Conservation (phyloP, 1,284 basidiomycete species). For the Calocybe gambosa region DNA sequence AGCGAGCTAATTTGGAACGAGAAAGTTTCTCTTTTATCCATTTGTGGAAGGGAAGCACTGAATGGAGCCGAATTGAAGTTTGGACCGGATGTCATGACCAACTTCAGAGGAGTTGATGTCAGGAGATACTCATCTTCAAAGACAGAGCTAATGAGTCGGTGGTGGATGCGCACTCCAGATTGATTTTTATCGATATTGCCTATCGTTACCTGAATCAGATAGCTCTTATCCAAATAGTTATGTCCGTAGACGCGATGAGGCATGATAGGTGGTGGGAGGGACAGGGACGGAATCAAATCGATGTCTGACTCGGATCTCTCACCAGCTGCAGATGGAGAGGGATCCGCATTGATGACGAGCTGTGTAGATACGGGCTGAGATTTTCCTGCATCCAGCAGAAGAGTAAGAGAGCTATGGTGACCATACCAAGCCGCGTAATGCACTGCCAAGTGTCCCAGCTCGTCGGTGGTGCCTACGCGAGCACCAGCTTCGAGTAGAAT, state of each 20-base stretch:
- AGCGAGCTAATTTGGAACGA: slow-evolving; percentile 82
- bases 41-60: slow-evolving; percentile 81
- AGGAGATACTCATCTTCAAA: slow-evolving; percentile 59
- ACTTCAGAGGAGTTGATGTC: slow-evolving; percentile 80
- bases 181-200: slow-evolving; percentile 45
- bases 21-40: slow-evolving; percentile 78
- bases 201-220: slow-evolving; percentile 83
- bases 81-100: slow-evolving; percentile 87
- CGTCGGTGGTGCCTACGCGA: slow-evolving; percentile 73
- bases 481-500: slow-evolving; percentile 79
- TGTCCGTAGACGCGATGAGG: slow-evolving; percentile 90
- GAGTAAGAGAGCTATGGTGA: slow-evolving; percentile 72
- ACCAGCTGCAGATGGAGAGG: slow-evolving; percentile 30
- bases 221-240: slow-evolving; percentile 86
- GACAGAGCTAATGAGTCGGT: slow-evolving; percentile 61
- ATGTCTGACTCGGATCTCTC: slow-evolving; percentile 58
- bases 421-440: slow-evolving; percentile 99
- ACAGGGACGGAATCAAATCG: slow-evolving; percentile 91
- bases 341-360: slow-evolving; percentile 23
- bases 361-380: slow-evolving; percentile 20
- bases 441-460: slow-evolving; percentile 79
- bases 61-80: slow-evolving; percentile 84
- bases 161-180: slow-evolving; percentile 57
- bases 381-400: slow-evolving; percentile 55
- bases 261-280: slow-evolving; percentile 96